Conservation (phyloP, 495 filamentous ascomycete species). For the Halenospora varia region DNA sequence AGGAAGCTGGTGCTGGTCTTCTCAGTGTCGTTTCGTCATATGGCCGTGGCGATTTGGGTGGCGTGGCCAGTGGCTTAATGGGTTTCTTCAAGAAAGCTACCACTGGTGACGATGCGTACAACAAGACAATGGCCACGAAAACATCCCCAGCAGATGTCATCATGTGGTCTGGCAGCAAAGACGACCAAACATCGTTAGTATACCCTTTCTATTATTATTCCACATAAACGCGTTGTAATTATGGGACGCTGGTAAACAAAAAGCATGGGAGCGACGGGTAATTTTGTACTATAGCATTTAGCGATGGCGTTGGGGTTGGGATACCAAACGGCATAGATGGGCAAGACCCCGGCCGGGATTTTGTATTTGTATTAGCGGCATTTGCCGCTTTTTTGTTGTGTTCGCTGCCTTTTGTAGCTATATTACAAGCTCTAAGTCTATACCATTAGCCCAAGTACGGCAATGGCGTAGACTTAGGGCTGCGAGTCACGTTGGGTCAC, state of each 20-base stretch:
- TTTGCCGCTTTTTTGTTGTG: slow-evolving; percentile 18
- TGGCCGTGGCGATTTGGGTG: slow-evolving; percentile 81
- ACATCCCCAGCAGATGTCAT: slow-evolving; percentile 94
- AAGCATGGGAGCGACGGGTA: slow-evolving; percentile 1
- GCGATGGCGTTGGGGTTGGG: slow-evolving; percentile 21
- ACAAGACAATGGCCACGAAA: slow-evolving; percentile 80
- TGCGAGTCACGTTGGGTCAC: slow-evolving; percentile 49
- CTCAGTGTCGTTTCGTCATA: slow-evolving; percentile 87
- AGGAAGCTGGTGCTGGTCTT: slow-evolving; percentile 93
- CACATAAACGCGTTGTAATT: slow-evolving; percentile 7
- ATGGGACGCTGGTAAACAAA: slow-evolving; percentile 11
- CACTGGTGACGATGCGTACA: slow-evolving; percentile 73
- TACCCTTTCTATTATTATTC: slow-evolving; percentile 26
- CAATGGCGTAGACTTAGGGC: slow-evolving; percentile 47
- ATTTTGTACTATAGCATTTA: slow-evolving; percentile 9
- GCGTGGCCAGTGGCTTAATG: slow-evolving; percentile 75
- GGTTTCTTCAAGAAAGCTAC: slow-evolving; percentile 93
- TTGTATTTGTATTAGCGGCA: slow-evolving; percentile 9
- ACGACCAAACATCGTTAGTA: slow-evolving; percentile 88
- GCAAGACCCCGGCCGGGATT: slow-evolving; percentile 14
- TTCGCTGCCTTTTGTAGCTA: slow-evolving; percentile 8
- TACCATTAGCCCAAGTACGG: slow-evolving; percentile 20
- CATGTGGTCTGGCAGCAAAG: slow-evolving; percentile 97
- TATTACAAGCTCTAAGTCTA: slow-evolving; percentile 18
- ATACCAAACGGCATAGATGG: slow-evolving; percentile 15